These are phyloP conservation scores for Mucor circinelloides DNA, from an alignment of 371 early-diverging fungal species.

Conservation along the genomic window DNA sequence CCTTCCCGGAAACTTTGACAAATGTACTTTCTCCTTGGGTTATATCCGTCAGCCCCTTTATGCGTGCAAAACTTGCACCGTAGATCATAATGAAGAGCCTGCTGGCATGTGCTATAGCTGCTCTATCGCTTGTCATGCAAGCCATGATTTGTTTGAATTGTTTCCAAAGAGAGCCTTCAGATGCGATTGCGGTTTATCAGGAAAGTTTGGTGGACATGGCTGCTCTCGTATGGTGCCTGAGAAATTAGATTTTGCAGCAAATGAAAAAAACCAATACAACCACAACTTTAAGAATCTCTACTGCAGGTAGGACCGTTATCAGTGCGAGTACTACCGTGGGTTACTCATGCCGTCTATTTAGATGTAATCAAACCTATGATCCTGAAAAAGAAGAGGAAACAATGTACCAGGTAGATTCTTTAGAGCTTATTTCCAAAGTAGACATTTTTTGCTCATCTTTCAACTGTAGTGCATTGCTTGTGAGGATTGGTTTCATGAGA, in stretches of 20 bases:
- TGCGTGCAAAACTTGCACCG: slow-evolving; percentile 78
- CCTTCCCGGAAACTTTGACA: slow-evolving; percentile 74
- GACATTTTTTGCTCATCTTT: background rate
- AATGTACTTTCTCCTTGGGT: slow-evolving; percentile 77
- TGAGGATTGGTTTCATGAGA: slow-evolving; percentile 88
- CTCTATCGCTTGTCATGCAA: slow-evolving; percentile 79
- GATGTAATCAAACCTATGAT: slow-evolving; percentile 76
- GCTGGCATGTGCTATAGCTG: slow-evolving; percentile 85
- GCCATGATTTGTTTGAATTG: slow-evolving; percentile 80
- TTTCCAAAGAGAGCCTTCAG: slow-evolving; percentile 82
- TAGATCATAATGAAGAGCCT: slow-evolving; percentile 27
- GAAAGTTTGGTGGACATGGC: slow-evolving; percentile 38
- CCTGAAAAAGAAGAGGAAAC: slow-evolving; percentile 69
- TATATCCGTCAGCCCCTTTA: slow-evolving; percentile 83
- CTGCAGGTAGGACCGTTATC: slow-evolving; percentile 61
- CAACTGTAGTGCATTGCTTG: slow-evolving; percentile 72
- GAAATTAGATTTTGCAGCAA: slow-evolving; percentile 43
- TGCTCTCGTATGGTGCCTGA: slow-evolving; percentile 40
- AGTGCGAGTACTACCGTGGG: background rate
- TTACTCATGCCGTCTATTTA: slow-evolving; percentile 7
- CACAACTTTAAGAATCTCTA: slow-evolving; percentile 82
- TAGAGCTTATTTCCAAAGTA: background rate
- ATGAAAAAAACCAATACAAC: slow-evolving; percentile 72
- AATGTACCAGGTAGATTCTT: slow-evolving; percentile 68
- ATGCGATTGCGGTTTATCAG: slow-evolving; percentile 82